Evolutionary conservation across 2,329 filamentous ascomycete species (phyloP).

Genomic region (Zymoseptoria tritici): DNA sequence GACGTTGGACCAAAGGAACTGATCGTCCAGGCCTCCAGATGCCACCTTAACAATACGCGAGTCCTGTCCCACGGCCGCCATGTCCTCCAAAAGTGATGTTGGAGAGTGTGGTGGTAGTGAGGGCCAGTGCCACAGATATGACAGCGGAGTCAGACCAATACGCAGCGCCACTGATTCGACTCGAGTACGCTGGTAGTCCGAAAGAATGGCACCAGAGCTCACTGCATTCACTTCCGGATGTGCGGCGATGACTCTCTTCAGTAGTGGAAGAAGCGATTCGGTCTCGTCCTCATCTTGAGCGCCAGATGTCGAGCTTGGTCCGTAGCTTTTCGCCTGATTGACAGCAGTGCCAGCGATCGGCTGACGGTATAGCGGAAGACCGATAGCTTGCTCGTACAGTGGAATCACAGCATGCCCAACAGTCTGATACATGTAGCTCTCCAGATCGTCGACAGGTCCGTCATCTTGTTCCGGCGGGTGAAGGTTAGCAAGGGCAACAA

Average conservation of each 20-base stretch:
- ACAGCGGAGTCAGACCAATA: constrained; percentile 72
- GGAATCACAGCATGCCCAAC: constrained; percentile 83
- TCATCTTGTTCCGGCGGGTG: constrained; percentile 47
- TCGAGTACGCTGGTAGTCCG: constrained; percentile 92
- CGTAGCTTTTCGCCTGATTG: constrained; percentile 66
- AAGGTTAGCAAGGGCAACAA: constrained; percentile 86
- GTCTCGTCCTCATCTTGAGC: constrained; percentile 61
- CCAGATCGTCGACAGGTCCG: constrained; percentile 55
- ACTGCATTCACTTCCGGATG: constrained; percentile 82
- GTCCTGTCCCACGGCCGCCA: constrained; percentile 69
- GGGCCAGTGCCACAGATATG: constrained; percentile 90
- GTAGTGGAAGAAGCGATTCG: constrained; percentile 71
- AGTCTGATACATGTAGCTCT: constrained; percentile 99
- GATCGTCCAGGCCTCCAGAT: constrained; percentile 76
- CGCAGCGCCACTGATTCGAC: constrained; percentile 85
- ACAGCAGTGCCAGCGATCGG: constrained; percentile 65
- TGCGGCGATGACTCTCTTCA: constrained; percentile 55
- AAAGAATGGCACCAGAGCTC: constrained; percentile 84
- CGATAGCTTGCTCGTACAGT: constrained; percentile 71
- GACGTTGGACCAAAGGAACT: constrained; percentile 74
- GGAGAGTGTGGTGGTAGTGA: constrained; percentile 51
- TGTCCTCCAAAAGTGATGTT: constrained; percentile 63
- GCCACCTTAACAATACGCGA: constrained; percentile 94
- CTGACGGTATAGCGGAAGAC: constrained; percentile 74
- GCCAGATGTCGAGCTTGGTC: constrained; percentile 18